A percentile compares a stretch with the other conserved stretches of the same genome.
These are phyloP conservation scores for Gnomoniopsis sp. DNA, from an alignment of 2,329 filamentous ascomycete genomes.

Conservation along the genomic window DNA sequence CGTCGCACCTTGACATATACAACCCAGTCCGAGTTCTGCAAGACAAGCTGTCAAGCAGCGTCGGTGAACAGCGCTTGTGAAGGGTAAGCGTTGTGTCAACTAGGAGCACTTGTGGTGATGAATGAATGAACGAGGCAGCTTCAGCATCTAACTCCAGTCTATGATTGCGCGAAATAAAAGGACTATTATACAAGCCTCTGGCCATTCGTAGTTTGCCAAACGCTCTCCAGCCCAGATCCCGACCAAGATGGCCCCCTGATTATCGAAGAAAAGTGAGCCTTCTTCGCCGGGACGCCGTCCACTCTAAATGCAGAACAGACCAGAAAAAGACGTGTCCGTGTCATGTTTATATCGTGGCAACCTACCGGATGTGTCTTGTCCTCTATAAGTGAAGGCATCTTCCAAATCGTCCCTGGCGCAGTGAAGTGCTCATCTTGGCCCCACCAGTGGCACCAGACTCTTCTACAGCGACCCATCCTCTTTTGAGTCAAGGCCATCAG, in stretches of 20 bases:
- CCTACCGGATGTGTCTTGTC: conserved; percentile 1
- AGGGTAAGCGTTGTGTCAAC: not conserved
- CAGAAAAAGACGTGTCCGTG: not conserved
- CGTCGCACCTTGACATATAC: no score
- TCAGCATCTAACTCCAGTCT: conserved; percentile 53
- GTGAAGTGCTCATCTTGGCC: no score
- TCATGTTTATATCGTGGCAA: not conserved
- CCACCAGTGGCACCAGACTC: no score
- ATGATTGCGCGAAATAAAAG: conserved; percentile 24
- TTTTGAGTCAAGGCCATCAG: not conserved
- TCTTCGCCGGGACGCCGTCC: conserved; percentile 3
- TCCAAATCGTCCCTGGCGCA: no score
- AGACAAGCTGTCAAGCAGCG: no score
- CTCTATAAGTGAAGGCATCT: no score
- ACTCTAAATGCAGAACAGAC: conserved; percentile 1
- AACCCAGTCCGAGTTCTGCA: no score
- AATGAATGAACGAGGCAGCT: not conserved
- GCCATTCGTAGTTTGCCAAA: conserved; percentile 21
- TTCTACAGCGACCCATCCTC: no score
- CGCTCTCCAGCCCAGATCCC: conserved; percentile 18
- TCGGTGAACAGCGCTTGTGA: no score
- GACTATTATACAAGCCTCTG: conserved; percentile 30
- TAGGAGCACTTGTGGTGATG: not conserved
- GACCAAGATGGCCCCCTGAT: conserved; percentile 9
- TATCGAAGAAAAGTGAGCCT: not conserved